Percentiles rank a stretch among this genome's conserved stretches.
Conservation (phyloP, 148 eudicot genomes). For the Arctostaphylos glauca region DNA sequence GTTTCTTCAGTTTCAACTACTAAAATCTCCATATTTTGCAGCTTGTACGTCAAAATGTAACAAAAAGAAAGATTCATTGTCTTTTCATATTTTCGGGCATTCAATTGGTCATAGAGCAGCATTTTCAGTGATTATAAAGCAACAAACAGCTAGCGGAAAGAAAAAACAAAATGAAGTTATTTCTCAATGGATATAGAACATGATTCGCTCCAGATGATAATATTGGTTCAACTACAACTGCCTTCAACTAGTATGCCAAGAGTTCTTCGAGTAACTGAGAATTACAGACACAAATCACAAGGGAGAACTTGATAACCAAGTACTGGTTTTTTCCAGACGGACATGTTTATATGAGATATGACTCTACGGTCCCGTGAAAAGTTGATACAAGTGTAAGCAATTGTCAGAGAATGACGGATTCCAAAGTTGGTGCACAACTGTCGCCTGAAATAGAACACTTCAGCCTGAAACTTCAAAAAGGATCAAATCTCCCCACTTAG, state of each 20-base stretch:
- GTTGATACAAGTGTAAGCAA: neutral
- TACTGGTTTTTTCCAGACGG: neutral
- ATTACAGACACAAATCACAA: slow-evolving; percentile 6
- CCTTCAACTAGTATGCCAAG: neutral
- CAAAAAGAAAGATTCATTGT: too few relatives aligned
- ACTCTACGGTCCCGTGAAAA: neutral
- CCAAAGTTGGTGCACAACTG: neutral
- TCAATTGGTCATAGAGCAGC: too few relatives aligned
- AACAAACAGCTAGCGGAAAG: too few relatives aligned
- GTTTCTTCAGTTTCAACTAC: neutral
- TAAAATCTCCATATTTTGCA: too few relatives aligned
- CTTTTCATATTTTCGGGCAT: too few relatives aligned
- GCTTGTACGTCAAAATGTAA: too few relatives aligned
- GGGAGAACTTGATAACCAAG: neutral
- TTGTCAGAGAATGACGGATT: neutral
- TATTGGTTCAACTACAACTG: neutral
- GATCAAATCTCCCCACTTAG: slow-evolving; percentile 9
- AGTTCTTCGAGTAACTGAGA: neutral
- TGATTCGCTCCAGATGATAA: neutral
- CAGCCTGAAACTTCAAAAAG: neutral
- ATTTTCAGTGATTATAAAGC: too few relatives aligned
- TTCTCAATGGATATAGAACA: neutral
- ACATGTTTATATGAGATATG: neutral
- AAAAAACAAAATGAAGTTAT: neutral
- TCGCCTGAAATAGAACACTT: neutral